phyloP scores from a whole-genome alignment of 495 filamentous ascomycete species.

The Penicillium subrubescens region DNA sequence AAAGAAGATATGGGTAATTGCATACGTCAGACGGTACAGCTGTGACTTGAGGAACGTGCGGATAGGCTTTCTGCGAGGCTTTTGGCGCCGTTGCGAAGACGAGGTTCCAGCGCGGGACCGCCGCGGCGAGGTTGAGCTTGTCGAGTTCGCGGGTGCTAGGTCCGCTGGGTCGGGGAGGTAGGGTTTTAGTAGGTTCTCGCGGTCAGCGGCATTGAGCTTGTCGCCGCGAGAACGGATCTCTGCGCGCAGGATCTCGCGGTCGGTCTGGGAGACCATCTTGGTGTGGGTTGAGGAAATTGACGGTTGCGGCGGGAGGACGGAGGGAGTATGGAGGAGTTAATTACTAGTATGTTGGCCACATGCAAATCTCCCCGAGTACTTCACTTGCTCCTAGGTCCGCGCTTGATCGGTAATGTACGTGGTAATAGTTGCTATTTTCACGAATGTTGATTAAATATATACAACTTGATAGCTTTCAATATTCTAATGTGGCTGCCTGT shows the following conservation, averaged over 20 bases:
- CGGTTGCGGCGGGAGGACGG: neutral
- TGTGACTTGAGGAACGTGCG: conserved; percentile 68
- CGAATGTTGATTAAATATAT: neutral
- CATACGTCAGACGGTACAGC: conserved; percentile 69
- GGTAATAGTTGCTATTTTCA: neutral
- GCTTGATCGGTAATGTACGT: neutral
- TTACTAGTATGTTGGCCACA: neutral
- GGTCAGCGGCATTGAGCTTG: conserved; percentile 64
- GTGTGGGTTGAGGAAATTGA: conserved; percentile 11
- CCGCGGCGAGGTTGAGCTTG: conserved; percentile 10
- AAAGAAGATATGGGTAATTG: conserved; percentile 77
- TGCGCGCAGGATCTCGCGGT: conserved; percentile 61
- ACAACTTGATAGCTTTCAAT: neutral
- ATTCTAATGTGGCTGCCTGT: conserved; percentile 5
- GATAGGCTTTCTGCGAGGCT: conserved; percentile 51
- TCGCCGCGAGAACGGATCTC: conserved; percentile 61
- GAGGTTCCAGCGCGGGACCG: conserved; percentile 14
- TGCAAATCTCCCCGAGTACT: conserved; percentile 1
- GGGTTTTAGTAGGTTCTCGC: conserved; percentile 70
- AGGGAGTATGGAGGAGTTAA: too few species aligned
- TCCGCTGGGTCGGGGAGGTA: conserved; percentile 70
- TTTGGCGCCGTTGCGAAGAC: conserved; percentile 34
- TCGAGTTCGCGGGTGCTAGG: conserved; percentile 12
- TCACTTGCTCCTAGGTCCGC: conserved; percentile 3
- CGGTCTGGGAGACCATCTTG: conserved; percentile 56